Evolutionary conservation across 345 rosid genomes (phyloP), one percentile per base, ranked within the genome.

Genomic region (Populus ilicifolia): DNA sequence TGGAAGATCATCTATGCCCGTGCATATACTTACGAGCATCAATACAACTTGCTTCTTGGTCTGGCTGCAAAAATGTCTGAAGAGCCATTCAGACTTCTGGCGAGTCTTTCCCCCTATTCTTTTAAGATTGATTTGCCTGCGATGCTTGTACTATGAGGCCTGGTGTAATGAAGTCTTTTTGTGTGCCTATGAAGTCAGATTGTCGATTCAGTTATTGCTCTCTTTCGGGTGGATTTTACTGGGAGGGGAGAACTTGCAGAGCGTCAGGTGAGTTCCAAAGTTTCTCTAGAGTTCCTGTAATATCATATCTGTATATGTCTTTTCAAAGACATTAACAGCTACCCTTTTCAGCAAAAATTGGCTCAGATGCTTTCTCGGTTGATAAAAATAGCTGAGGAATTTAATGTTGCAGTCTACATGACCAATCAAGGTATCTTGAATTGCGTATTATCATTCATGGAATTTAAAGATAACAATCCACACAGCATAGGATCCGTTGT

Each of bases 221-320:
- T 96, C 69, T 93, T 96, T 83, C 87, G 90, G 75, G 93, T 92
- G 8, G 97, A 91, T 83, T 90, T 96, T 82, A 91, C 93, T 16
- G 97, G 97, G 72, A 91, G 97, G 84, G 94, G 98, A 54, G 97
- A 96, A 84, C 95, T 96, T 61, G 98, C 97, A 65, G 90, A 92
- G 52, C 90, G 94, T 25, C 95, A 91, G 92, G 97, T 96, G 70
- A 83, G 36, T 38, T 68, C 67, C 25, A 30, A 14, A 21, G 21
- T 69, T 38, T 46, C 73, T 76, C 63, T 11, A 66, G 63, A 33
- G 39, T 78, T 71, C 8, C 54, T 10, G 69, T 67, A 23, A 23
- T 16, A 43, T 29, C 43, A 48, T 30, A 6, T 35, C 52, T 2
- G 10, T 61, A 5, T 25, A n/a, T 69, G 52, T 23, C 35, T 25